Evolutionary conservation across 345 rosid genomes (phyloP), one percentile per base, ranked within the genome.

Genomic region (Pistacia vera): DNA sequence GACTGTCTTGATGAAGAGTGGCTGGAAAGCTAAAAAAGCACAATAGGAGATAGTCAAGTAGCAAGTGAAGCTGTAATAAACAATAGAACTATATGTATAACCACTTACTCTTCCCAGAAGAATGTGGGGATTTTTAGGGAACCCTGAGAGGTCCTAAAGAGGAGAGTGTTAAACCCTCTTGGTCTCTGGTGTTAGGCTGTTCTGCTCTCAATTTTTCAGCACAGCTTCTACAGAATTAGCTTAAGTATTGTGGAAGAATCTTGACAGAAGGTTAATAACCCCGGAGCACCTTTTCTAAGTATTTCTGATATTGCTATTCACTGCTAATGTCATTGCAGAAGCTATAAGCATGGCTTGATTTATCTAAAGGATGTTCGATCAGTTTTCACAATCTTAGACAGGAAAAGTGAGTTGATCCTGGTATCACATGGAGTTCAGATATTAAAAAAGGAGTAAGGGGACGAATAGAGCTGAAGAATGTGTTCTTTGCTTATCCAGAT

Each of bases 271-370:
- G 36, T 7, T 48, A 58, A 81, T 89, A 64, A 54, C 84, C 9
- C 66, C 92, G 4, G 88, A 83, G 62, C 80, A 82, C 56, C 90
- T 91, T 44, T 91, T 87, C 81, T 91, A 87, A 54, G 84, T 88
- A 8, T 91, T 83, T 77, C 57, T 91, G 61, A 85, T 82, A 67
- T 76, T 89, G 58, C 76, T 90, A 10, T 90, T 90, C 74, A 80
- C 86, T 11, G 92, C 90, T 59, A 89, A 89, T 79, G 62, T 87
- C 75, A 89, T 89, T 71, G 95, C 95, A 49, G 92, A 89, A 72
- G 95, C 92, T 4, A 91, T 91, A 76, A 86, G 90, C 75, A 89
- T 88, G 92, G 87, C 92, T 65, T 83, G 95, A 91, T 79, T 66
- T 89, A 75, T 83, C 95, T 0, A 91, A 85, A 79, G 92, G 95